phyloP scores from a whole-genome alignment of 129 eudicot species.

The Centaurea solstitialis region DNA sequence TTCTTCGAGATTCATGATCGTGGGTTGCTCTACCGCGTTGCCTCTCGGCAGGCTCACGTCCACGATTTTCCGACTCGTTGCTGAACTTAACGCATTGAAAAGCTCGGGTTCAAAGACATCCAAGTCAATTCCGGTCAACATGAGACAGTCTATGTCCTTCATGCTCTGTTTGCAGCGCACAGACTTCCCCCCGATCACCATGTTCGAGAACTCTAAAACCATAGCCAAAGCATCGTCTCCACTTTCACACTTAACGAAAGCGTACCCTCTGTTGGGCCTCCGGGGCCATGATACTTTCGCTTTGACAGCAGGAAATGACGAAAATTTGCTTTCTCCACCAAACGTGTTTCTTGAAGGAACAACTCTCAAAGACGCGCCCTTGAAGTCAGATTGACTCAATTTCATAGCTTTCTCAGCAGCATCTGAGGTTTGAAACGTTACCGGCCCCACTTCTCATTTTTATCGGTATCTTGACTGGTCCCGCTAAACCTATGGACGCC shows the following conservation, averaged over 20 bases:
- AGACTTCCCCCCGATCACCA: slow-evolving; percentile 42
- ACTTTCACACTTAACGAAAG: slow-evolving; percentile 49
- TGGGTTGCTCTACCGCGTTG: slow-evolving; percentile 50
- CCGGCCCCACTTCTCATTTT: slow-evolving; percentile 78
- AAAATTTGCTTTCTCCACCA: slow-evolving; percentile 53
- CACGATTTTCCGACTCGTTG: slow-evolving; percentile 54
- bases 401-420: slow-evolving; percentile 63
- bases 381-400: slow-evolving; percentile 33
- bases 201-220: slow-evolving; percentile 50
- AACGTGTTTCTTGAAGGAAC: slow-evolving; percentile 43
- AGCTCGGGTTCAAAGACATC: slow-evolving; percentile 67
- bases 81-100: slow-evolving; percentile 32
- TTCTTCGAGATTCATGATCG: slow-evolving; percentile 57
- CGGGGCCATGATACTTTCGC: slow-evolving; percentile 96
- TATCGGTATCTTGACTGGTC: slow-evolving; percentile 47
- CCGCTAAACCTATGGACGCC: slow-evolving; percentile 51
- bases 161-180: slow-evolving; percentile 37
- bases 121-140: slow-evolving; percentile 49
- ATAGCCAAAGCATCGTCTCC: slow-evolving; percentile 41
- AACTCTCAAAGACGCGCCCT: slow-evolving; percentile 43
- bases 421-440: slow-evolving; percentile 77
- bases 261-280: slow-evolving; percentile 65
- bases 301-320: slow-evolving; percentile 61
- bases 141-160: slow-evolving; percentile 43
- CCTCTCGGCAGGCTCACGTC: slow-evolving; percentile 57